Evolutionary conservation across 2,329 filamentous ascomycete species (phyloP), one percentile per base, ranked within the genome.

Genomic region (Phaeophleospora eucalypticola): DNA sequence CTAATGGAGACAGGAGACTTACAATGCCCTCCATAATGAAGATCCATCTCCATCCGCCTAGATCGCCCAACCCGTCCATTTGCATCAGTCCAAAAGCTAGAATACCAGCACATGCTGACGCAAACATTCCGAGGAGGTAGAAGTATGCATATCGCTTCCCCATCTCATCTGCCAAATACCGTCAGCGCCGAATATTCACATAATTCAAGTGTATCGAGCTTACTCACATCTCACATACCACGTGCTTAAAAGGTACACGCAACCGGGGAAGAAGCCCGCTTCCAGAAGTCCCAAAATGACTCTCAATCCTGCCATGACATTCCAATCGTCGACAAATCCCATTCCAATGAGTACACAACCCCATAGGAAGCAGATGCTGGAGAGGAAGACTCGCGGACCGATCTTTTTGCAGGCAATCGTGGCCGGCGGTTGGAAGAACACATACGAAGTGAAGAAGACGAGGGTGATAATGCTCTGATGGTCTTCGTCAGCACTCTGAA

Each of bases 401-500:
- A 88, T 59, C 59, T 79, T 80, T 36, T 84, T 81, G 41, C 83
- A 75, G 20, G 86, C 65, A 24, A 87, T 68, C 1, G 84, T 87
- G 2, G 83, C 83, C 0, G 82, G 82, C 1, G 83, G 80, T 61
- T 88, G 84, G 56, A 86, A 84, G 45, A 86, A 40, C 51, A 83
- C 76, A 64, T 87, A 88, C 2, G 83, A 78, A 51, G 86, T 73
- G 71, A 87, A 88, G 69, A 87, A 87, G 58, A 86, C 73, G 21
- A 87, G 71, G 3, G 83, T 84, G 45, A 84, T 76, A 58, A 88
- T 77, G n/a, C 80, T 75, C 59, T 72, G 69, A 35, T 60, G 56
- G 17, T 58, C 50, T 6, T 65, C 58, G 54, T 46, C 4, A 57
- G 21, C 17, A 14, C 17, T 42, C 33, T 33, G 34, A 36, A 29